Conservation (phyloP, 2,329 filamentous ascomycete species). For the Pseudogymnoascus sp. region DNA sequence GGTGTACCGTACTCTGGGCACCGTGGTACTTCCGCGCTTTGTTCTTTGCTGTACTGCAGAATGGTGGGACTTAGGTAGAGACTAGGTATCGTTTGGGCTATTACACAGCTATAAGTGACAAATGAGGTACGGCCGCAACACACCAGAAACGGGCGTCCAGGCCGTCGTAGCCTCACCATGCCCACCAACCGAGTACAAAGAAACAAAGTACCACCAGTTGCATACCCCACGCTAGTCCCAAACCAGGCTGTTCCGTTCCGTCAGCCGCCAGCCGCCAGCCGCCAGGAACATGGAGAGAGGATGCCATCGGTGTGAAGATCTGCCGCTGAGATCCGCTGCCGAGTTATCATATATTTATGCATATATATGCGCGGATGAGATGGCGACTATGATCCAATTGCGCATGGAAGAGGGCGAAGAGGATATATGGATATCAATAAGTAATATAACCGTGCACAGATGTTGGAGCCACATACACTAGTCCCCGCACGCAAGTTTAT, state of each 20-base stretch:
- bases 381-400: not conserved
- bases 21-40: not conserved
- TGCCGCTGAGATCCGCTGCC: not conserved
- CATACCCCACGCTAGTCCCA: not conserved
- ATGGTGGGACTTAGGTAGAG: not conserved
- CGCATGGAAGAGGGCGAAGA: not conserved
- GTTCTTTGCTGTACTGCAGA: not conserved
- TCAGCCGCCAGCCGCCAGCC: not conserved
- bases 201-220: not conserved
- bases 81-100: not conserved
- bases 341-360: not conserved
- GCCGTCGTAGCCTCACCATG: not conserved
- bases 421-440: not conserved
- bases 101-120: not conserved
- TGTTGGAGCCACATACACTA: not conserved
- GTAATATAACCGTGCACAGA: not conserved
- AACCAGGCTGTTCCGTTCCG: not conserved
- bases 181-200: not conserved
- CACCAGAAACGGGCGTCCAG: not conserved
- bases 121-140: not conserved
- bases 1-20: not conserved
- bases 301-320: constrained; percentile 4
- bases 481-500: not conserved
- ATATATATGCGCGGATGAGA: not conserved
- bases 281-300: constrained; percentile 4